phyloP scores from a whole-genome alignment of 2,329 filamentous ascomycete species.

The Aspergillus intermedius region DNA sequence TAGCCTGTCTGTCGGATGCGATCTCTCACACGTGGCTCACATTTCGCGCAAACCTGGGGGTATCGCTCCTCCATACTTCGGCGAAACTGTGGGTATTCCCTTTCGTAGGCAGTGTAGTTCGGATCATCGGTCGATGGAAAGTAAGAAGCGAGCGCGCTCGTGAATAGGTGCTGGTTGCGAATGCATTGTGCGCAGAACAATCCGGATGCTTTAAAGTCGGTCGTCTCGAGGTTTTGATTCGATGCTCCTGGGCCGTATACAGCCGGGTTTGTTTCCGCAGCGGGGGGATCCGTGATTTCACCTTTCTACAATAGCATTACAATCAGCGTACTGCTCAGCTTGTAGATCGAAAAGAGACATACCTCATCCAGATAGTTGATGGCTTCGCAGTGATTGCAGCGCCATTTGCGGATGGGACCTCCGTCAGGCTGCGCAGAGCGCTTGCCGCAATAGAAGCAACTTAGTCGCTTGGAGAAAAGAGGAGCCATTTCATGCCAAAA shows the following conservation, averaged over 20 bases:
- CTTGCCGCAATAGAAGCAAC: constrained; percentile 79
- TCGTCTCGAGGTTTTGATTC: constrained; percentile 41
- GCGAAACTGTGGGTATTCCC: constrained; percentile 63
- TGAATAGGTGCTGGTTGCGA: constrained; percentile 81
- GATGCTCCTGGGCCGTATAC: constrained; percentile 27
- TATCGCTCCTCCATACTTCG: constrained; percentile 72
- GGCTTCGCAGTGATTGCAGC: constrained; percentile 73
- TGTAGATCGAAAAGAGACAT: constrained; percentile 19
- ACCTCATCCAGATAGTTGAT: constrained; percentile 87
- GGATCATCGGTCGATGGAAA: constrained; percentile 61
- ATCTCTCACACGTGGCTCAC: constrained; percentile 65
- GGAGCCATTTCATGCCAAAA: constrained; percentile 30
- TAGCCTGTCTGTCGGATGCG: constrained; percentile 68
- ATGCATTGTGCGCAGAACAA: constrained; percentile 71
- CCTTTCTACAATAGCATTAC: constrained; percentile 56
- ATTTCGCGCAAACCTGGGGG: constrained; percentile 78
- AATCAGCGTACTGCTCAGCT: constrained; percentile 14
- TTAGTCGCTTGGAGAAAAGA: constrained; percentile 44
- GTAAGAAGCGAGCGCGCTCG: constrained; percentile 70
- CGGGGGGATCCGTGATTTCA: constrained; percentile 80
- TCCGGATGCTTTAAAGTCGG: constrained; percentile 29
- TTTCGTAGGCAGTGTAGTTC: constrained; percentile 62
- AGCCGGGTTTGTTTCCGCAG: constrained; percentile 47
- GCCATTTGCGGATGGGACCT: constrained; percentile 57
- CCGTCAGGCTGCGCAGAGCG: constrained; percentile 57